phyloP scores from a whole-genome alignment of 2,329 filamentous ascomycete genomes.

The Fusarium torreyae region DNA sequence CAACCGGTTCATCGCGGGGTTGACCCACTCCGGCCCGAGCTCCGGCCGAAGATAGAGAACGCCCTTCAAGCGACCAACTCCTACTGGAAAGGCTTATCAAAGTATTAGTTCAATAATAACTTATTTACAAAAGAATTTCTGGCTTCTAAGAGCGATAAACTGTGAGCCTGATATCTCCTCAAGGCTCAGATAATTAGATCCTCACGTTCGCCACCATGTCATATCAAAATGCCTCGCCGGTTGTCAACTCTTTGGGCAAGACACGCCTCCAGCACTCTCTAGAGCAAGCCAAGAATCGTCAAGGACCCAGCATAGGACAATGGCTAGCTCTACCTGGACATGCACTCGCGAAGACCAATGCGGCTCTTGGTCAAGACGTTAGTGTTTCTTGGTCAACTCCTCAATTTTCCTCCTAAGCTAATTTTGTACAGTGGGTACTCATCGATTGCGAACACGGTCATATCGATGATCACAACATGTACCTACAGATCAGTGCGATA shows the following conservation, averaged over 20 bases:
- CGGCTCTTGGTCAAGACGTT: constrained; percentile 8
- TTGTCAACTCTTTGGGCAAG: background rate
- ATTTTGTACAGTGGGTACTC: too few species aligned
- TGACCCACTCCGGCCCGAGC: too few species aligned
- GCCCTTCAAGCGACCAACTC: too few species aligned
- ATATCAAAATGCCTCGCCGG: constrained; percentile 1
- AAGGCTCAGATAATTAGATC: too few species aligned
- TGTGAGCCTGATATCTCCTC: too few species aligned
- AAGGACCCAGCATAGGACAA: constrained; percentile 1
- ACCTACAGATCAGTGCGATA: constrained; percentile 4
- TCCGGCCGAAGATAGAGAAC: too few species aligned
- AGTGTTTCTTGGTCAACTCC: constrained; percentile 44
- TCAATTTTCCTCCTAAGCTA: too few species aligned
- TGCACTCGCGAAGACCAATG: constrained; percentile 2
- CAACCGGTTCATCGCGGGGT: too few species aligned
- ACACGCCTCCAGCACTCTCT: constrained; percentile 5
- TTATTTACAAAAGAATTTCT: too few species aligned
- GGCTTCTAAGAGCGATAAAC: too few species aligned
- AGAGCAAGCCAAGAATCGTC: background rate
- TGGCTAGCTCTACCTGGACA: constrained; percentile 10
- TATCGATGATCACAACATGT: background rate
- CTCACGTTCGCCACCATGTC: background rate
- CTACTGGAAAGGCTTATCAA: too few species aligned
- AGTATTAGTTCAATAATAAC: too few species aligned
- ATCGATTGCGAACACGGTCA: background rate